Conservation (phyloP, 345 rosid species). For the Salix udensis region DNA sequence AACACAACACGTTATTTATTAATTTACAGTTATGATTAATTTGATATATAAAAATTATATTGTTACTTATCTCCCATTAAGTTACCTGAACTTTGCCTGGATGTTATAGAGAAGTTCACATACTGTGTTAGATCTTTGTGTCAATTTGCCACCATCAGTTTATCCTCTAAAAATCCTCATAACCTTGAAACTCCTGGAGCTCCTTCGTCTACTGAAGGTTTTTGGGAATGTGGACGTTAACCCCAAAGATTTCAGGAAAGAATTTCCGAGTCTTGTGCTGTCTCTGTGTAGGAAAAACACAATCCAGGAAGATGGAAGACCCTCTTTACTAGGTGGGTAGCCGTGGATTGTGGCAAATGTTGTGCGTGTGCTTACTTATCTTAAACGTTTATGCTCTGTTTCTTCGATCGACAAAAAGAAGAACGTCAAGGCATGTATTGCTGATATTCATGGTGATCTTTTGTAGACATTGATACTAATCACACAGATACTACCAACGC, state of each 20-base stretch:
- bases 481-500: slow-evolving; percentile 6
- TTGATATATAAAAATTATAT: too few species aligned
- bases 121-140: slow-evolving; percentile 15
- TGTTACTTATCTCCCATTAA: too few species aligned
- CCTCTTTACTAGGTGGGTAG: slow-evolving; percentile 24
- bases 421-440: slow-evolving; percentile 2
- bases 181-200: slow-evolving; percentile 19
- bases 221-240: slow-evolving; percentile 10
- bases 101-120: neutral
- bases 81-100: too few species aligned
- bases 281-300: slow-evolving; percentile 24
- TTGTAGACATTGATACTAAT: slow-evolving; percentile 19
- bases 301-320: slow-evolving; percentile 17
- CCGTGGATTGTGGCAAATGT: neutral
- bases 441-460: slow-evolving; percentile 12
- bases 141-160: neutral
- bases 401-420: neutral
- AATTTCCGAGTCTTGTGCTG: slow-evolving; percentile 23
- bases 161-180: slow-evolving; percentile 10
- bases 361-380: neutral
- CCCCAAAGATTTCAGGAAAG: slow-evolving; percentile 16
- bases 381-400: neutral
- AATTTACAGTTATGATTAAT: too few species aligned
- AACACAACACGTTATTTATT: too few species aligned
- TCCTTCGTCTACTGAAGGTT: slow-evolving; percentile 18